Conservation (phyloP, 768 basidiomycete species). For the Russula sp. region DNA sequence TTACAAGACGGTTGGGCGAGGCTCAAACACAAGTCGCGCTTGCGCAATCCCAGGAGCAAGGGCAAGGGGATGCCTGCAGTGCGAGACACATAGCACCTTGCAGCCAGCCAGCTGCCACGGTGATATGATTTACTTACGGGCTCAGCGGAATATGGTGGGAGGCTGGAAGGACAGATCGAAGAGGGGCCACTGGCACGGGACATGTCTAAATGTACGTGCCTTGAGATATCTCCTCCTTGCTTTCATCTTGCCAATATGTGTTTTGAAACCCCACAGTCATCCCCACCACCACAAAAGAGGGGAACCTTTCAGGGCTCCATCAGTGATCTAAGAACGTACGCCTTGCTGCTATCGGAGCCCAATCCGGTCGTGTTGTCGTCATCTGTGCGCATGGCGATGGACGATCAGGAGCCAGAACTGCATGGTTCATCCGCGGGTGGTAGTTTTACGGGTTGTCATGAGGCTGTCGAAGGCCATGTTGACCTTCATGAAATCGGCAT, state of each 20-base stretch:
- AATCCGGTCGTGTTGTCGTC: constrained; percentile 6
- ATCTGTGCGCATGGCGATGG: constrained; percentile 5
- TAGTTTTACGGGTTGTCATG: constrained; percentile 67
- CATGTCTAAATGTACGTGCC: constrained; percentile 18
- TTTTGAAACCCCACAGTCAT: constrained; percentile 1
- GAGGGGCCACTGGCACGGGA: constrained; percentile 18
- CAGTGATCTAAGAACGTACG: constrained; percentile 26
- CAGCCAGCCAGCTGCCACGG: constrained; percentile 24
- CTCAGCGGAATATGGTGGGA: constrained; percentile 18
- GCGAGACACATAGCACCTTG: no score
- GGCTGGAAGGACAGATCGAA: constrained; percentile 24
- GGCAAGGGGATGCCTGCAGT: background rate
- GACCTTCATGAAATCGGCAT: constrained; percentile 91
- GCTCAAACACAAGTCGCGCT: no score
- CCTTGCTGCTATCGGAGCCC: constrained; percentile 23
- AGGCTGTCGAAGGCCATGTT: constrained; percentile 91
- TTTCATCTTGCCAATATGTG: constrained; percentile 12
- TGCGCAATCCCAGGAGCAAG: no score
- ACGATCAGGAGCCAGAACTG: constrained; percentile 34
- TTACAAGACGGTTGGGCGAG: no score
- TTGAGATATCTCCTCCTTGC: constrained; percentile 2
- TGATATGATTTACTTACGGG: constrained; percentile 20
- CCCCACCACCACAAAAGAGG: background rate
- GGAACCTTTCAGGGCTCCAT: constrained; percentile 17
- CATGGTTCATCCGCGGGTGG: constrained; percentile 38